These are phyloP conservation scores for Coemansia sp. DNA, from an alignment of 192 early-diverging fungal species.

Conservation along the genomic window DNA sequence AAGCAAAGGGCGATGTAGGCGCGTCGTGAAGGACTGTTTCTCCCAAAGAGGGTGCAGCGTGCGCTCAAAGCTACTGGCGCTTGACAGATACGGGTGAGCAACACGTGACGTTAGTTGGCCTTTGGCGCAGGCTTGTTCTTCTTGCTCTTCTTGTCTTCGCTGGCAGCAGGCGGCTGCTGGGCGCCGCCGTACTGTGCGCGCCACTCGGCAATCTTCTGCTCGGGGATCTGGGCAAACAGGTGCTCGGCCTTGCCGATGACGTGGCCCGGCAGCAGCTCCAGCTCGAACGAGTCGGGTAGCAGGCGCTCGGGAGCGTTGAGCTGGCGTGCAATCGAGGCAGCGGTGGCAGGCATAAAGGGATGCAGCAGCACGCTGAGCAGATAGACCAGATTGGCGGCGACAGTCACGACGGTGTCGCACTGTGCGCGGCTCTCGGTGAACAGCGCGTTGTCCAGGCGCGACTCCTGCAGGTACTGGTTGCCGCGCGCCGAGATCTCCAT, in stretches of 20 bases:
- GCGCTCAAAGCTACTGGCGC: no score
- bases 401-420: conserved; percentile 85
- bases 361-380: conserved; percentile 80
- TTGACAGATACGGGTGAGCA: neutral
- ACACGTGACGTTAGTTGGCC: neutral
- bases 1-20: no score
- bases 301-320: conserved; percentile 77
- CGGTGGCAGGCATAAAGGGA: conserved; percentile 91
- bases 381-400: conserved; percentile 86
- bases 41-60: no score
- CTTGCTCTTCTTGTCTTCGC: conserved; percentile 12
- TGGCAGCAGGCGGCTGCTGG: neutral
- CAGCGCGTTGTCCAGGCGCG: conserved; percentile 85
- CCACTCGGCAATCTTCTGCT: conserved; percentile 77
- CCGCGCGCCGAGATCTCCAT: conserved; percentile 96
- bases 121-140: conserved; percentile 2
- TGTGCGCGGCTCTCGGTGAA: conserved; percentile 71
- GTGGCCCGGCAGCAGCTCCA: conserved; percentile 82
- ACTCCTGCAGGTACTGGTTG: conserved; percentile 93
- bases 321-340: conserved; percentile 75
- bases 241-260: conserved; percentile 82
- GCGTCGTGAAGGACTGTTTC: no score
- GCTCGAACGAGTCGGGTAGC: conserved; percentile 72
- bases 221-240: conserved; percentile 88
- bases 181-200: conserved; percentile 75